Conservation (phyloP, 2,329 filamentous ascomycete genomes). For the Blastomyces parvus region DNA sequence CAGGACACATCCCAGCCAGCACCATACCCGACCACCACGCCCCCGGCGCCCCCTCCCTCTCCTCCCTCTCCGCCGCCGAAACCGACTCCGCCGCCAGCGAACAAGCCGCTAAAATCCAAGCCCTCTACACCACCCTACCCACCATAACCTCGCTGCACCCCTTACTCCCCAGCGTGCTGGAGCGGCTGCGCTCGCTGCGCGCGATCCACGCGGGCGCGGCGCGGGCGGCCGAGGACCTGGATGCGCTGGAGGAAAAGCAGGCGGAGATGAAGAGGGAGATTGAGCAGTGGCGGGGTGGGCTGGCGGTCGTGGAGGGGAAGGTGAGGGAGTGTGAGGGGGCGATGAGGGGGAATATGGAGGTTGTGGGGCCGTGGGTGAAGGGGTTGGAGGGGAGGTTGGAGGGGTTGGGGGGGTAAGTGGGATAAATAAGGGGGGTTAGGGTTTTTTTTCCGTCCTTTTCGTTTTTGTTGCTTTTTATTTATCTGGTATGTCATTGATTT, state of each 20-base stretch:
- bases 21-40: conserved; percentile 11
- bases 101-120: conserved; percentile 77
- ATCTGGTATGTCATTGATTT: background rate
- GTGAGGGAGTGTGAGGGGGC: conserved; percentile 60
- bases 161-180: conserved; percentile 72
- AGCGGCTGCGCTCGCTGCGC: conserved; percentile 72
- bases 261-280: conserved; percentile 75
- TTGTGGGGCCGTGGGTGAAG: conserved; percentile 83
- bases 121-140: conserved; percentile 77
- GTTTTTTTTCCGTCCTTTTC: background rate
- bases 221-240: conserved; percentile 65
- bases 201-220: conserved; percentile 82
- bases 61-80: conserved; percentile 42
- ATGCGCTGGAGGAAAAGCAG: conserved; percentile 68
- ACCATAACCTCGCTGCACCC: conserved; percentile 82
- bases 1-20: conserved; percentile 25
- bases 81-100: conserved; percentile 43
- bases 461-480: background rate
- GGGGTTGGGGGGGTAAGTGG: conserved; percentile 40
- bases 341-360: conserved; percentile 69
- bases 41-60: conserved; percentile 23
- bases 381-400: conserved; percentile 70
- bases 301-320: conserved; percentile 67
- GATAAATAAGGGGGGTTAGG: background rate
- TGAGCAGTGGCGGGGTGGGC: conserved; percentile 70